Base-by-base conservation (phyloP, 2,329 filamentous ascomycete genomes). In the Colletotrichum sp. region DNA sequence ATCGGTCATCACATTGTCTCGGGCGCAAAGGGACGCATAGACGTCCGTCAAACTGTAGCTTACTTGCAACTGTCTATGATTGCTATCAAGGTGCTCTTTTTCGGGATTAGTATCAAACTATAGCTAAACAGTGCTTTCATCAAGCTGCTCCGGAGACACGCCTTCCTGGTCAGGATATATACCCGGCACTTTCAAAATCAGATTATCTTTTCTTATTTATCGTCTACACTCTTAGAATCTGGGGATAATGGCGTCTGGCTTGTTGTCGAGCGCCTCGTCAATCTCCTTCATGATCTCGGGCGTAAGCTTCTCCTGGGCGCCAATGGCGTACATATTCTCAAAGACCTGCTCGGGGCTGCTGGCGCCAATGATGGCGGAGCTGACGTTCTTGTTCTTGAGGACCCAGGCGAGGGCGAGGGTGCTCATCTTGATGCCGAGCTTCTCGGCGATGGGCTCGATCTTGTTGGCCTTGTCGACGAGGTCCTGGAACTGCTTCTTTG, bases 381-480 rank as follows among this genome's bases (percentile, higher is more conserved):
- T 92, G 64, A 93, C 89, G 73, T 91, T 89, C 77, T 88, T 87
- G 81, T 93, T 93, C 81, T 87, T 90, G 64, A 93, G 84, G 16
- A 91, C 89, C 91, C 92, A 93, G 3, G 90, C 91, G 68, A 93
- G 85, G 0, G 91, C 90, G 58, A 93, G 85, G 67, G 87, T 86
- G 79, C 85, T 87, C 84, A 87, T 83, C 82, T 90, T 91, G 75
- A 92, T 87, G 14, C 89, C 92, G 55, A 95, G 85, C 79, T 87
- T 89, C 70, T 94, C 89, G 3, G 94, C 93, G 77, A 96, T 89
- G 66, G 90, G 87, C 86, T 90, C 85, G 76, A 92, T 84, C 80
- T 88, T 87, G 79, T 88, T 90, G 68, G 94, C 90, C 82, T 90
- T 90, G 77, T 90, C 86, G 75, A 95, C 86, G 66, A 90, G 82